Conservation (phyloP, 2,329 filamentous ascomycete species). For the Metarhizium brunneum region DNA sequence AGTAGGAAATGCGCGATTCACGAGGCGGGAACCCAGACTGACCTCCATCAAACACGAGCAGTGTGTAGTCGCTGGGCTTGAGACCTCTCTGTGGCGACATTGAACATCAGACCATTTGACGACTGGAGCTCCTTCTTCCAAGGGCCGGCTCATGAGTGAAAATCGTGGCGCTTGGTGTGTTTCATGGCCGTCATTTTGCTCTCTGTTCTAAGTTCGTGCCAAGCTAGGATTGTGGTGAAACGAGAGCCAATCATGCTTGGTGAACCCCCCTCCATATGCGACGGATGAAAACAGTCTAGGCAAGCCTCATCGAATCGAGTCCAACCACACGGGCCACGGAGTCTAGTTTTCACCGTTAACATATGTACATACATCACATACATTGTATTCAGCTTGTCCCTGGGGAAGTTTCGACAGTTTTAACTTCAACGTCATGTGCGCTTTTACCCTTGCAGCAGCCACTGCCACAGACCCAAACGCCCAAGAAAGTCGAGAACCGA, state of each 20-base stretch:
- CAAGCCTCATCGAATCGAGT: background rate
- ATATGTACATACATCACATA: too few species aligned
- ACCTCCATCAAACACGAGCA: too few species aligned
- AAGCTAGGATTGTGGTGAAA: background rate
- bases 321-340: background rate
- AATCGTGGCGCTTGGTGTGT: background rate
- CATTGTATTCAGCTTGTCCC: too few species aligned
- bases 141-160: background rate
- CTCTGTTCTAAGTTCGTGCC: background rate
- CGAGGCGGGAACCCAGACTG: background rate
- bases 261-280: background rate
- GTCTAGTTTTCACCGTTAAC: background rate
- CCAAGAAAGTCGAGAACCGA: background rate
- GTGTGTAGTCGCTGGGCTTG: too few species aligned
- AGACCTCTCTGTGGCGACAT: background rate
- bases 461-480: background rate
- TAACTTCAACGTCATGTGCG: too few species aligned
- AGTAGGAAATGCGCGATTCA: too few species aligned
- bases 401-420: too few species aligned
- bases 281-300: background rate
- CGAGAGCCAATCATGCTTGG: conserved; percentile 1
- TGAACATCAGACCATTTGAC: background rate
- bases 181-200: background rate
- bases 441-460: background rate
- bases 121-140: background rate